These are phyloP conservation scores for Termitomyces heimii DNA, from an alignment of 768 basidiomycete genomes.

Conservation along the genomic window DNA sequence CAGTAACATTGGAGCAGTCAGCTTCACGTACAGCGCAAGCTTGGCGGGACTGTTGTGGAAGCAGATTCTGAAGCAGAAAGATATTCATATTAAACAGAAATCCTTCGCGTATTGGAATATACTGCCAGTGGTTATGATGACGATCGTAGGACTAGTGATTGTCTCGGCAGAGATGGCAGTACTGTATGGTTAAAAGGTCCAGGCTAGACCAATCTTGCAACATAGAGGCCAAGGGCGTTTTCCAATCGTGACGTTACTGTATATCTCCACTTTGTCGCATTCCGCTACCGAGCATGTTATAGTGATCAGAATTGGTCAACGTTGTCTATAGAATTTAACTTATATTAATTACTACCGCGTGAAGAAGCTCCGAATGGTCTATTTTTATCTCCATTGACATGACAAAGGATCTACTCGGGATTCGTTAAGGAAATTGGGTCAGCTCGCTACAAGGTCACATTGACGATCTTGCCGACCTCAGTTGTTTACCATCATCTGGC, in stretches of 20 bases:
- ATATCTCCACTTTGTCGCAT: neutral
- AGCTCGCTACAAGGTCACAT: too few species aligned
- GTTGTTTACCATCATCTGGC: too few species aligned
- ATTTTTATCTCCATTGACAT: neutral
- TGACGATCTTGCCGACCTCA: too few species aligned
- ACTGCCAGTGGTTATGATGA: slow-evolving; percentile 60
- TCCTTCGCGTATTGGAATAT: slow-evolving; percentile 74
- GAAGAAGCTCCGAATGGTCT: neutral
- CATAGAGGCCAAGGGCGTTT: neutral
- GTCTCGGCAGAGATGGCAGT: slow-evolving; percentile 76
- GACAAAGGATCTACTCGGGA: neutral
- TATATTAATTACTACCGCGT: neutral
- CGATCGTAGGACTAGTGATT: slow-evolving; percentile 57
- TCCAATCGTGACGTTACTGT: neutral
- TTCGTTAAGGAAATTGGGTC: too few species aligned
- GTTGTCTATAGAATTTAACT: neutral
- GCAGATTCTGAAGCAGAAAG: slow-evolving; percentile 67
- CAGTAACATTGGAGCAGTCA: slow-evolving; percentile 88
- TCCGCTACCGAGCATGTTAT: neutral
- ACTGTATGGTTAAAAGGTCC: slow-evolving; percentile 21
- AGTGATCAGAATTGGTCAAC: neutral
- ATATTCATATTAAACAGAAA: slow-evolving; percentile 49
- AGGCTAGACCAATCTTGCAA: neutral
- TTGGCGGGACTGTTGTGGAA: slow-evolving; percentile 87
- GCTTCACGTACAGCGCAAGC: slow-evolving; percentile 82